Base-by-base conservation (phyloP, 345 rosid genomes). In the Aquilaria malaccensis region DNA sequence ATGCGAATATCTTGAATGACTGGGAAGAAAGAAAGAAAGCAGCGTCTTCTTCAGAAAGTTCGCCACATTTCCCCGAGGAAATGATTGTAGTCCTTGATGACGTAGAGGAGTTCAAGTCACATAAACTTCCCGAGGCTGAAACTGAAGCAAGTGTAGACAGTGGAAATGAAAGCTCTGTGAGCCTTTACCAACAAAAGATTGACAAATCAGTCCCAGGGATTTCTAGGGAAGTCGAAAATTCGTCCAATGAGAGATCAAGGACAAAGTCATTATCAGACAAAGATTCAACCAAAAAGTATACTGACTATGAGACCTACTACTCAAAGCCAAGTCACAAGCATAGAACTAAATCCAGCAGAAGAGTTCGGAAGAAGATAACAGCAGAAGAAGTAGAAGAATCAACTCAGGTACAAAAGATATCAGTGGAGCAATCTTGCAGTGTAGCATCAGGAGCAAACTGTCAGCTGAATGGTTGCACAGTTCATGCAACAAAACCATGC, bases 71-170 rank as follows among this genome's bases (percentile, higher is more conserved):
- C 56, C 51, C 48, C 0, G 81, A 66, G 13, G 76, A 71, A 45
- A 70, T 59, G 60, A 62, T 83, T 13, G 75, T 77, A 29, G 82
- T 78, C 58, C 75, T 84, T 5, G 87, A 84, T 32, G 85, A 80
- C 46, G 62, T 82, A 52, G 84, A 77, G 67, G 94, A 87, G 71
- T 60, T 83, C 84, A 80, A 67, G 52, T 71, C 72, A 43, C 63
- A 64, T 30, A 10, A 30, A 41, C 2, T 61, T 55, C 41, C 56
- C 0, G 59, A 41, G 30, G 22, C 22, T 22, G 22, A 22, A 22
- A 22, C 22, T 22, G 22, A 52, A 47, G 67, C 41, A 33, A 50
- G 53, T 2, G 59, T 47, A 22, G 76, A 56, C 6, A 43, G 29
- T 4, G 41, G 9, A 9, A 66, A 65, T 10, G 61, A 64, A 47